phyloP scores from a whole-genome alignment of 768 basidiomycete genomes.

The Hygrocybe punicea region DNA sequence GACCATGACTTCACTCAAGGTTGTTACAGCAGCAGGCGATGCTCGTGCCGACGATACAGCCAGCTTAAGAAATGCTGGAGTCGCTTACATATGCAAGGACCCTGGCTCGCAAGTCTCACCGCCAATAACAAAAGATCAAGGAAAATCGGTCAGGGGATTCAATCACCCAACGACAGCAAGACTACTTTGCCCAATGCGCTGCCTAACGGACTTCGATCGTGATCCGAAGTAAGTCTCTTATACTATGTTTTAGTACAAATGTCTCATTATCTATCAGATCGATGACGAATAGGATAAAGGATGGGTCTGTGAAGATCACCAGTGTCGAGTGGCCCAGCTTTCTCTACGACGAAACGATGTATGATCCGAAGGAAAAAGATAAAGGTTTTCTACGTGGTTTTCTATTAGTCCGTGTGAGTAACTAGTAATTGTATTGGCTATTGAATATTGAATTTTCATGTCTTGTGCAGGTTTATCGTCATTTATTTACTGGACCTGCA shows the following conservation, averaged over 20 bases:
- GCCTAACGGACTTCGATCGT: neutral
- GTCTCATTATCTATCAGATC: neutral
- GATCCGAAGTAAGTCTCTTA: neutral
- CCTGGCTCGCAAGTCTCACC: neutral
- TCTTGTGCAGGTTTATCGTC: neutral
- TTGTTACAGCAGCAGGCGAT: neutral
- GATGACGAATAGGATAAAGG: neutral
- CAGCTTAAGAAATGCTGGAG: neutral
- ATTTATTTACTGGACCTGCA: slow-evolving; percentile 1
- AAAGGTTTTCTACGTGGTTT: slow-evolving; percentile 4
- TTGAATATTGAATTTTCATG: neutral
- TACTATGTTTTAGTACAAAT: neutral
- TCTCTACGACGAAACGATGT: neutral
- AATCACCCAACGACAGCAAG: neutral
- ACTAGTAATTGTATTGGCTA: no score
- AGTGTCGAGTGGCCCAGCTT: neutral
- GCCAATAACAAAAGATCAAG: neutral
- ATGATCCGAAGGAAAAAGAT: slow-evolving; percentile 3
- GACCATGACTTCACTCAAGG: neutral
- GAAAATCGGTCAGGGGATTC: neutral
- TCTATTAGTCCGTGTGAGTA: slow-evolving; percentile 1
- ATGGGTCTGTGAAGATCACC: neutral
- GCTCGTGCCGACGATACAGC: neutral
- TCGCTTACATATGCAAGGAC: neutral
- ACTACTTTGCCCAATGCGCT: neutral